Base-by-base conservation (phyloP, 2,329 filamentous ascomycete species). In the Chrysosporium keratinophilum region DNA sequence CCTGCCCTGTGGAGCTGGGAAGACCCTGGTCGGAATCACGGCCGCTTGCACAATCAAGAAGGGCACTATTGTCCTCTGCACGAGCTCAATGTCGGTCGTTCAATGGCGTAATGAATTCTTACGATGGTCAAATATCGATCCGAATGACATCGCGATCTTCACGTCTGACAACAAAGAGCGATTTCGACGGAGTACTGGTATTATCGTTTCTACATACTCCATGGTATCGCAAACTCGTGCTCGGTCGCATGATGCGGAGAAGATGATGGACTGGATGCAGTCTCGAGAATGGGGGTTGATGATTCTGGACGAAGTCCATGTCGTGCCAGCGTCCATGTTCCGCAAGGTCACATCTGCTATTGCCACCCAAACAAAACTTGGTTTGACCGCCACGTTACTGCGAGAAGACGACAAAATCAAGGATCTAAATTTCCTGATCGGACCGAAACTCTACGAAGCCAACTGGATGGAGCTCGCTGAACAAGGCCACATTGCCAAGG, bases 391-490 rank as follows among this genome's bases (percentile, higher is more conserved):
- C 0, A 98, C 93, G 0, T 75, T 98, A 10, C 81, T 98, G 14
- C 82, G 93, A 74, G 93, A 98, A 71, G 93, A 98, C 64, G 91
- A 98, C 76, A 97, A 97, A 74, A 98, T 98, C 66, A 88, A 87
- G 23, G 90, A 97, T 75, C 72, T 98, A 44, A 98, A 98, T 69
- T 98, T 97, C 66, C 74, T 98, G 55, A 97, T 98, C 63, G 93
- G 93, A 0, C 93, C 93, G 0, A 98, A 98, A 69, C 76, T 98
- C 0, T 98, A 95, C 66, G 93, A 98, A 70, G 93, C 93, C 28
- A 98, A 98, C 68, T 98, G 93, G 93, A 95, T 97, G 83, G 93
- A 98, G 69, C 79, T 98, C 40, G 93, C 91, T 1, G 88, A 96
- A 64, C 89, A 96, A 70, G 93, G 93, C 0, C 90, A 96, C 66